Evolutionary conservation across 2,329 filamentous ascomycete genomes (phyloP).

Genomic region (Chaetomium sp.): DNA sequence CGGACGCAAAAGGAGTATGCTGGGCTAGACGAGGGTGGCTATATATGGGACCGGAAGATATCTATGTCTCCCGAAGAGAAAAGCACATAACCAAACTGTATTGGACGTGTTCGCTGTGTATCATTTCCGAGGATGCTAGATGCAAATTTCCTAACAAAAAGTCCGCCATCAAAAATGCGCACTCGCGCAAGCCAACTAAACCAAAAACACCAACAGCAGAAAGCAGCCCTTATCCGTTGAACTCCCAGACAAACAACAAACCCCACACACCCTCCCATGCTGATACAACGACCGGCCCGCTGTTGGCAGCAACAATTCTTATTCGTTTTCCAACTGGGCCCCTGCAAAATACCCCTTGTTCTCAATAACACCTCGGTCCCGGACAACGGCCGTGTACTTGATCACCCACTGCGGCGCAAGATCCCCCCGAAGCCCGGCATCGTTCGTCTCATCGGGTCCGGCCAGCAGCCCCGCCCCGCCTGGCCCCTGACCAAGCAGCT

Average conservation of each 20-base stretch:
- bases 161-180: background rate
- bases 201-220: too few relatives aligned
- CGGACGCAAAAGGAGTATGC: constrained; percentile 93
- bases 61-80: too few relatives aligned
- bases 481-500: constrained; percentile 68
- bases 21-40: constrained; percentile 53
- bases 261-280: background rate
- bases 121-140: background rate
- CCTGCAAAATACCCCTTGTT: constrained; percentile 96
- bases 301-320: constrained; percentile 1
- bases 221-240: too few relatives aligned
- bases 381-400: constrained; percentile 94
- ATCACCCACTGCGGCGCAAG: constrained; percentile 89
- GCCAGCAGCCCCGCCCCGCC: constrained; percentile 71
- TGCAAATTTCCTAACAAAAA: background rate
- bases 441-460: constrained; percentile 32
- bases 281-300: constrained; percentile 14
- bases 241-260: too few relatives aligned
- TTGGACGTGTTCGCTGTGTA: background rate
- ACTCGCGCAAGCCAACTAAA: too few relatives aligned
- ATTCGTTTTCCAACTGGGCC: constrained; percentile 56
- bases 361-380: constrained; percentile 90
- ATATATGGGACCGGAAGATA: too few relatives aligned
- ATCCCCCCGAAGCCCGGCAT: constrained; percentile 63
- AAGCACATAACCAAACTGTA: too few relatives aligned